Evolutionary conservation across 208 protist species (phyloP), one percentile per base, ranked within the genome.

Genomic region (Crithidia mellificae): DNA sequence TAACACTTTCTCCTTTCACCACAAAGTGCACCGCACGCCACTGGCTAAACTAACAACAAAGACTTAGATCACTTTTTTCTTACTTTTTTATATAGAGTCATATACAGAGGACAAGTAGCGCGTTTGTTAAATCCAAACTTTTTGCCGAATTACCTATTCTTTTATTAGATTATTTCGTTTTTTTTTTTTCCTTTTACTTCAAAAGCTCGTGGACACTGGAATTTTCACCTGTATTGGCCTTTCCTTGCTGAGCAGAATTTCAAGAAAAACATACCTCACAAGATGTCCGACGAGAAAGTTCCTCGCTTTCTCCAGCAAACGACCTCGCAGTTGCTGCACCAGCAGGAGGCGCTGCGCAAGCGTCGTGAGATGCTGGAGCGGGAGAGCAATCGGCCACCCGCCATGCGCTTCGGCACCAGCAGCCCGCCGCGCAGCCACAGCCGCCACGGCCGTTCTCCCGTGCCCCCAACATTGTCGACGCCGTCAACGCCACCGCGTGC

Each of bases 241-340:
- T 6, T 47, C 19, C 7, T 17, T 47, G 8, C 11, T 47, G 14
- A 14, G 3, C 34, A 38, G 34, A 6, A 6, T 17, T 6, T 47
- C 19, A 47, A 6, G 15, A 6, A 20, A 14, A 47, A 15, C n/a
- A 15, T 47, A 4, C 20, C 8, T 20, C 19, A 49, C 43, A 8
- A 27, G 22, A 77, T 74, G 78, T 62, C 78, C 0, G 64, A 77
- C 5, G 66, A 77, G 2, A 78, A 78, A 36, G 46, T 49, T 9
- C 81, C 73, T 9, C 71, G 77, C 12, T 93, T 87, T 49, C 67
- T 91, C 38, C 50, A 81, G 74, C 73, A 88, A 70, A 94, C 88
- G 9, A 78, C 68, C n/a, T 91, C 88, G 44, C 85, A 89, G 74
- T 77, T 88, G 46, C 72, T 80, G 36, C 84, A 88, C 34, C 67